Evolutionary conservation across 208 protist genomes (phyloP).

Genomic region (Leishmania arabica): DNA sequence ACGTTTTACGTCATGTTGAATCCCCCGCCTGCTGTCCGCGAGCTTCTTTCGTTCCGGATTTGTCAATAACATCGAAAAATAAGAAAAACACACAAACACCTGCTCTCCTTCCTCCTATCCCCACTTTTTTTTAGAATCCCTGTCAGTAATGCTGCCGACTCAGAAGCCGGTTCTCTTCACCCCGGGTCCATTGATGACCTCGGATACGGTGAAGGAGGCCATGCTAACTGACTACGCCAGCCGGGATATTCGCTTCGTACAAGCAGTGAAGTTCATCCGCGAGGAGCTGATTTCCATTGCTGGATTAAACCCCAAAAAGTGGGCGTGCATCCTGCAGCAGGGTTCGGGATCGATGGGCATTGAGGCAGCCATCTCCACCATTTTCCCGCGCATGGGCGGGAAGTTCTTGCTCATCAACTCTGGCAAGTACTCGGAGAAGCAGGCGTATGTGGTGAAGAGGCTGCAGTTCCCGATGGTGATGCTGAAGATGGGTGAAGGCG

Average conservation of each 20-base stretch:
- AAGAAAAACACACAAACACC: neutral
- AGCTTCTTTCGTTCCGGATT: neutral
- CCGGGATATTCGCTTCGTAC: conserved; percentile 76
- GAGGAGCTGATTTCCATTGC: conserved; percentile 58
- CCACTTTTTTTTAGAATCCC: too few species aligned
- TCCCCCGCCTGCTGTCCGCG: neutral
- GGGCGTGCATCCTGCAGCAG: conserved; percentile 74
- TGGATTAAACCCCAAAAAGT: conserved; percentile 49
- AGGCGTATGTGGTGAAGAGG: conserved; percentile 58
- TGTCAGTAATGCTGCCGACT: conserved; percentile 3
- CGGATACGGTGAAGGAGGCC: conserved; percentile 69
- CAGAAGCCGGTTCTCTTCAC: conserved; percentile 81
- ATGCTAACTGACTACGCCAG: conserved; percentile 87
- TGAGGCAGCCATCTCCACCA: conserved; percentile 77
- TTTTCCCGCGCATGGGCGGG: conserved; percentile 50
- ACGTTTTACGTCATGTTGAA: too few species aligned
- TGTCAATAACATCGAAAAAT: neutral
- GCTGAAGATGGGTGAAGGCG: conserved; percentile 61
- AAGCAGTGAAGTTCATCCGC: conserved; percentile 70
- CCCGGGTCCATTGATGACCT: conserved; percentile 80
- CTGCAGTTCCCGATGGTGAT: conserved; percentile 53
- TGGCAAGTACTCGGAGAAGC: conserved; percentile 87
- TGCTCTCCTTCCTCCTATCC: neutral
- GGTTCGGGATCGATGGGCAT: conserved; percentile 87
- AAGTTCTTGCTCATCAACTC: conserved; percentile 85